phyloP scores from a whole-genome alignment of 345 rosid species.

The Pugionium dolabratum region DNA sequence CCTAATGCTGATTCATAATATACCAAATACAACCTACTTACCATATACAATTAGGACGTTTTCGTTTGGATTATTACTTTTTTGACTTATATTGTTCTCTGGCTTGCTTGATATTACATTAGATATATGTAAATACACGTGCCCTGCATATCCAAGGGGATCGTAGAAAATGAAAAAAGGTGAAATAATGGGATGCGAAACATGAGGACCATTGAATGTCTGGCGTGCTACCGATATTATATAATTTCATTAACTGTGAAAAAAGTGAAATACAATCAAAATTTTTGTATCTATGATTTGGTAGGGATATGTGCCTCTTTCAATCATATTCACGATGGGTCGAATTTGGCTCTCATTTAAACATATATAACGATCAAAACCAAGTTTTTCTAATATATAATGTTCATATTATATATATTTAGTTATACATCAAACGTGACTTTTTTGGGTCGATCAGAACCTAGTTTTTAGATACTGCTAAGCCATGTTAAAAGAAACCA shows the following conservation, averaged over 20 bases:
- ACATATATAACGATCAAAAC: too few relatives aligned
- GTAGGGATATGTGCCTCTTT: slow-evolving; percentile 36
- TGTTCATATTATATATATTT: too few relatives aligned
- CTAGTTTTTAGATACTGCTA: slow-evolving; percentile 14
- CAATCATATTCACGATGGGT: slow-evolving; percentile 35
- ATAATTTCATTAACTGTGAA: slow-evolving; percentile 20
- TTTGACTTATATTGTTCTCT: background rate
- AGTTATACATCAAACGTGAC: slow-evolving; percentile 6
- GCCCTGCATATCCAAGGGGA: slow-evolving; percentile 30
- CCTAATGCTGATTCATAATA: slow-evolving; percentile 18
- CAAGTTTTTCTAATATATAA: too few relatives aligned
- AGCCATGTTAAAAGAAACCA: background rate
- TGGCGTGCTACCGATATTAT: slow-evolving; percentile 41
- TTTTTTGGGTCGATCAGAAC: background rate
- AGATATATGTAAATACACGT: slow-evolving; percentile 17
- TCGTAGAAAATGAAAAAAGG: slow-evolving; percentile 34
- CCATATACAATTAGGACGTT: slow-evolving; percentile 20
- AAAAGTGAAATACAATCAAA: slow-evolving; percentile 18
- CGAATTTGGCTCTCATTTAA: slow-evolving; percentile 5
- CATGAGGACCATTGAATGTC: slow-evolving; percentile 42
- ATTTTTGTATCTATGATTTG: slow-evolving; percentile 24
- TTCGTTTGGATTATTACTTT: slow-evolving; percentile 33
- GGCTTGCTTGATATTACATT: slow-evolving; percentile 5
- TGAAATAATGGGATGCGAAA: slow-evolving; percentile 26
- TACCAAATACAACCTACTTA: slow-evolving; percentile 20